Evolutionary conservation across 2,329 filamentous ascomycete genomes (phyloP).

Genomic region (Clonostachys rosea): DNA sequence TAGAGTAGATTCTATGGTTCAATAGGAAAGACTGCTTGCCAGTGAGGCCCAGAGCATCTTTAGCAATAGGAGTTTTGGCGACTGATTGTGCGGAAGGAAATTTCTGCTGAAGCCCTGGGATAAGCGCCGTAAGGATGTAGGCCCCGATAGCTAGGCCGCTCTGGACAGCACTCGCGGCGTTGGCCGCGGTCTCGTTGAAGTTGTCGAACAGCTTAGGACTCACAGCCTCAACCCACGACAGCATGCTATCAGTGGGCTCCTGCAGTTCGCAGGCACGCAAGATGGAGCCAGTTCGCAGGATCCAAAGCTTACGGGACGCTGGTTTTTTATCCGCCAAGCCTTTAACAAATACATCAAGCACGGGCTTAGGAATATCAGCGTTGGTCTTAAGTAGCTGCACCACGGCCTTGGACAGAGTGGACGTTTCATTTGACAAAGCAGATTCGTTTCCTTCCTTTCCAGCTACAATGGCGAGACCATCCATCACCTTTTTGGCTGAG

Average conservation of each 20-base stretch:
- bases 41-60: constrained; percentile 63
- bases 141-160: constrained; percentile 77
- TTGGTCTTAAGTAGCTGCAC: constrained; percentile 57
- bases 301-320: constrained; percentile 74
- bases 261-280: constrained; percentile 51
- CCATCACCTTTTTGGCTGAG: constrained; percentile 62
- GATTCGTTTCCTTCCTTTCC: constrained; percentile 86
- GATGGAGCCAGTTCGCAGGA: constrained; percentile 67
- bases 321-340: constrained; percentile 83
- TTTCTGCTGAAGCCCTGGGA: constrained; percentile 46
- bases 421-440: constrained; percentile 72
- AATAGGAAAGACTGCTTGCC: constrained; percentile 86
- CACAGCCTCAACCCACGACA: constrained; percentile 47
- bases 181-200: constrained; percentile 74
- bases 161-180: constrained; percentile 74
- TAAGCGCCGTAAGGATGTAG: constrained; percentile 67
- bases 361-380: constrained; percentile 57
- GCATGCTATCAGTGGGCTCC: constrained; percentile 38
- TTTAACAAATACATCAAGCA: constrained; percentile 70
- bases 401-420: constrained; percentile 63
- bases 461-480: constrained; percentile 63
- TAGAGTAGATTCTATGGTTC: constrained; percentile 79
- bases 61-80: constrained; percentile 55
- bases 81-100: constrained; percentile 49
- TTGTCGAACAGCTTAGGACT: constrained; percentile 57